Base-by-base conservation (phyloP, 257 asterid genomes). In the Jasminum sambac region DNA sequence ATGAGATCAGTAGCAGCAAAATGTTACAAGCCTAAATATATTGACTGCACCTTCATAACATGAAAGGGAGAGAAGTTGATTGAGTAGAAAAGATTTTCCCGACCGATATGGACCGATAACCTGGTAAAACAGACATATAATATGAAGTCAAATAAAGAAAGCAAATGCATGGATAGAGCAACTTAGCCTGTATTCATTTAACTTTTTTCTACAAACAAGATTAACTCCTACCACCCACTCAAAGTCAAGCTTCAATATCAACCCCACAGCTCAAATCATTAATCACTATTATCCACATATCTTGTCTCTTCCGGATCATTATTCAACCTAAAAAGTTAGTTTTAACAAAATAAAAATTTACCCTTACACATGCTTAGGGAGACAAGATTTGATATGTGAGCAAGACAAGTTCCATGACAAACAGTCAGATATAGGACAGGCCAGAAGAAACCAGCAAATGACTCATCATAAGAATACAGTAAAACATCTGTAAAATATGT, bases 61-160 rank as follows among this genome's bases (percentile, higher is more conserved):
- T 59, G 98, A 91, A 55, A 95, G 89, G 36, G 99, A 95, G 36
- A 95, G 95, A 78, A 95, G 99, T 77, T 95, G 99, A 78, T 95
- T 95, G n/a, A 95, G 96, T 40, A 90, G 83, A 86, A 95, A 95
- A 3, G 99, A 95, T 79, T 95, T 95, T 68, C 99, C 99, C 30
- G 99, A 95, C 71, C 99, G 96, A 78, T 95, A 91, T 8, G 98
- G 99, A 69, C 99, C 99, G 73, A 91, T 95, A 67, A 91, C 99
- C 99, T 95, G 84, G 25, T 58, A 71, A 73, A 9, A 70, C 7
- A 73, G 16, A 64, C 77, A 66, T 11, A 39, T 24, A 66, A 55
- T 37, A 69, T 19, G 44, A 63, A 17, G 67, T 61, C 24, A 76
- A 50, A 39, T 17, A 24, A 17, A 44, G 23, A 34, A 40, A 6